These are phyloP conservation scores for Boletellus ananas DNA, from an alignment of 768 basidiomycete species.

Conservation along the genomic window DNA sequence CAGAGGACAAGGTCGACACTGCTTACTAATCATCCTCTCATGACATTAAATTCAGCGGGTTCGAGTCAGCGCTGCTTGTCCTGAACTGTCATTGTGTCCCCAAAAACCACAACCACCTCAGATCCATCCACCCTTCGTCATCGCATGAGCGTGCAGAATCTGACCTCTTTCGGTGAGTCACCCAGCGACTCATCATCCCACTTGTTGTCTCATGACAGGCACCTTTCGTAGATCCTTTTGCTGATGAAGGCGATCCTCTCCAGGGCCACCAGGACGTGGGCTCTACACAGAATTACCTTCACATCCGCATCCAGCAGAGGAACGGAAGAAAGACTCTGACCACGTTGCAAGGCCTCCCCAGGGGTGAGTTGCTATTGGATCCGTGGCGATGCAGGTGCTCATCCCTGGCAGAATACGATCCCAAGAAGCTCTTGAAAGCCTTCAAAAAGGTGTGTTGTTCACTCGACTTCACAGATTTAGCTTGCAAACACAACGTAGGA, in stretches of 20 bases:
- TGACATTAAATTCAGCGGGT: conserved; percentile 24
- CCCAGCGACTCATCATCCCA: conserved; percentile 11
- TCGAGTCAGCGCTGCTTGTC: conserved; percentile 13
- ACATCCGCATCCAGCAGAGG: conserved; percentile 97
- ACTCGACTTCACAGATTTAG: not conserved
- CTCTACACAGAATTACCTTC: conserved; percentile 80
- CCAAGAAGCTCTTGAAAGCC: conserved; percentile 96
- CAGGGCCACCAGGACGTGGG: conserved; percentile 71
- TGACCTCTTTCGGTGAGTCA: conserved; percentile 67
- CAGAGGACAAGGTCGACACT: not conserved
- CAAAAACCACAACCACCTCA: conserved; percentile 46
- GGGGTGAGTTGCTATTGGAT: conserved; percentile 48
- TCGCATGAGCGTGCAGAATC: conserved; percentile 96
- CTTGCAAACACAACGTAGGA: conserved; percentile 48
- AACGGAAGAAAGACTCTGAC: conserved; percentile 99
- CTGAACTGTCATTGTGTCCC: conserved; percentile 30
- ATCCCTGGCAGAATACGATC: conserved; percentile 76
- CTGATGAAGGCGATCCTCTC: conserved; percentile 87
- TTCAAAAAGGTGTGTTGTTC: conserved; percentile 82
- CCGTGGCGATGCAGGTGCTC: conserved; percentile 13
- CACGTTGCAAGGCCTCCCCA: conserved; percentile 92
- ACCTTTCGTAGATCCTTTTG: conserved; percentile 77
- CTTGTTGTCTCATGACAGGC: conserved; percentile 8
- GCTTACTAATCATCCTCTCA: conserved; percentile 23
- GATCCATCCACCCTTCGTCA: conserved; percentile 42